Base-by-base conservation (phyloP, 257 asterid genomes). In the Oldenlandia corymbosa region DNA sequence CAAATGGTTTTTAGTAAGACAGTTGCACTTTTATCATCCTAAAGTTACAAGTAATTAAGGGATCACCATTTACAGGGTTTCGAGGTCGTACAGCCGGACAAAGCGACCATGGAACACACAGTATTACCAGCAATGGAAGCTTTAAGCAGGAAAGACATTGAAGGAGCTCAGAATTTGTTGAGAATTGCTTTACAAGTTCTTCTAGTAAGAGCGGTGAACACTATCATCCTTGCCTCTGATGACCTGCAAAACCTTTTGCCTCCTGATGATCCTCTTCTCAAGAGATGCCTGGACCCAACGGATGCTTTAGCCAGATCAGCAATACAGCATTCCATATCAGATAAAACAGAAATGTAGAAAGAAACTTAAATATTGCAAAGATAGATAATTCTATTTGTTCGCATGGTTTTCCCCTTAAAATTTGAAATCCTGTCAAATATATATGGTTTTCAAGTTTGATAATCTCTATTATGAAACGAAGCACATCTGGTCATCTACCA, bases 161-260 rank as follows among this genome's bases (percentile, higher is more conserved):
- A 83, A 75, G 97, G 97, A 32, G 97, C 97, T 20, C 86, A 70
- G 31, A 85, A 79, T 74, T 72, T 87, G 80, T 70, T 85, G 67
- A 71, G 92, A 73, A 85, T 90, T 7, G 79, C 88, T 34, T 56
- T 87, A 37, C 88, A 82, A 26, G 80, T 87, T 65, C 85, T 90
- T 64, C 68, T 90, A 26, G 83, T 83, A 53, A 77, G 83, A 71
- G 88, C 92, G 23, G 95, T 82, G 60, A 90, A 77, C 73, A 72
- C 75, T 28, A 67, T 90, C 26, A 66, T 90, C 61, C 73, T 87
- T 31, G 97, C 95, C 65, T 81, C 87, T 3, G 97, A 90, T 71
- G 88, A 87, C 65, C 51, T 83, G 45, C 75, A 62, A 2, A 75
- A 71, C 8, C 72, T 87, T 64, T 71, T 90, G 81, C 97, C 97